Evolutionary conservation across 768 basidiomycete species (phyloP).

Genomic region (Boletus rex-veris): DNA sequence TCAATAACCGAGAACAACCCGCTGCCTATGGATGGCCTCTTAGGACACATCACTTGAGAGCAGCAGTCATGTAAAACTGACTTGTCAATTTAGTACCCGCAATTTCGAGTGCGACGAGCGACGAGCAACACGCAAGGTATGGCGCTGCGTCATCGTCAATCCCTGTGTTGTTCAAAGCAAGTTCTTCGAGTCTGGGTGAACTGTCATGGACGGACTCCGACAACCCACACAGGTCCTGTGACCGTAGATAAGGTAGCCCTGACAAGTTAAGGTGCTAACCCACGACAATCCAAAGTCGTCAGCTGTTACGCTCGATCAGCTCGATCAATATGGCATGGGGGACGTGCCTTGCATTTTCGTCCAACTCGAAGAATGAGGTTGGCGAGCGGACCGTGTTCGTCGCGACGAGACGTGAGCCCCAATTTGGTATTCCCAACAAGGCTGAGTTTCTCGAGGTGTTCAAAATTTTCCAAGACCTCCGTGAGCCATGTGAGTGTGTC

Average conservation of each 20-base stretch:
- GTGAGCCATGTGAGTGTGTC: conserved; percentile 43
- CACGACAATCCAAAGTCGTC: neutral
- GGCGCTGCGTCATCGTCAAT: conserved; percentile 55
- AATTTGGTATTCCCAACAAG: conserved; percentile 65
- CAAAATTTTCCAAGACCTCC: conserved; percentile 33
- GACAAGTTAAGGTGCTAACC: conserved; percentile 57
- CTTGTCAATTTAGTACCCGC: conserved; percentile 60
- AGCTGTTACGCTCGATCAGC: neutral
- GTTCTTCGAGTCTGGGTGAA: conserved; percentile 41
- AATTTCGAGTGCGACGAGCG: conserved; percentile 47
- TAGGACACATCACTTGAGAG: neutral
- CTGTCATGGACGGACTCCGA: conserved; percentile 8
- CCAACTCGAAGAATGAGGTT: conserved; percentile 53
- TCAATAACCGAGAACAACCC: conserved; percentile 59
- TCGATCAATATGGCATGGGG: neutral
- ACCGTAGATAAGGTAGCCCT: conserved; percentile 47
- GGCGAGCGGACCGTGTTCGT: conserved; percentile 35
- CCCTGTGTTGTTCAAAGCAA: conserved; percentile 57
- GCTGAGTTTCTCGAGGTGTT: conserved; percentile 48
- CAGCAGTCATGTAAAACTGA: conserved; percentile 28
- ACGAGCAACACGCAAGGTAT: conserved; percentile 50
- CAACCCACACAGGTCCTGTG: conserved; percentile 51
- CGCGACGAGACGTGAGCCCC: conserved; percentile 34
- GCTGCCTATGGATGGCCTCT: conserved; percentile 34
- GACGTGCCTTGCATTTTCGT: conserved; percentile 53